Conservation (phyloP, 768 basidiomycete species). For the Macrocybe gigantea region DNA sequence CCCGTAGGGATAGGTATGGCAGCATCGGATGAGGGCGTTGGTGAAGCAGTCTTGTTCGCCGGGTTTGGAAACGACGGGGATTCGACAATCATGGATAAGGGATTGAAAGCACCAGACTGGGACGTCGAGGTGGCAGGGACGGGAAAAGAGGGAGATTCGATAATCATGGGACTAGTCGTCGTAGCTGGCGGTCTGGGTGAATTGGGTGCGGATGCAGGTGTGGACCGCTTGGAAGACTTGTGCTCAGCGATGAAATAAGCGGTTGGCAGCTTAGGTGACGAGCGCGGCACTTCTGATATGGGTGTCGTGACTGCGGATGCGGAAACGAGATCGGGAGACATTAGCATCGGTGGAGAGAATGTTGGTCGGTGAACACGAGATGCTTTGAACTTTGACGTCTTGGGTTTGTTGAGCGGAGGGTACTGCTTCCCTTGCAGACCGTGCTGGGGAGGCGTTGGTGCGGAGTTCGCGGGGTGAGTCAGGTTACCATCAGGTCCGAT, state of each 20-base stretch:
- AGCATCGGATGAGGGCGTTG: neutral
- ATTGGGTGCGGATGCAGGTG: neutral
- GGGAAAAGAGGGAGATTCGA: slow-evolving; percentile 36
- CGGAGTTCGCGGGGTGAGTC: neutral
- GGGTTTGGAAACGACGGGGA: slow-evolving; percentile 13
- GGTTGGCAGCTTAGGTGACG: slow-evolving; percentile 26
- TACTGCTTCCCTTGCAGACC: neutral
- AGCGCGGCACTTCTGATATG: slow-evolving; percentile 19
- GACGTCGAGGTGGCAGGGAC: slow-evolving; percentile 7
- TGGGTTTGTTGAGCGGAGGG: slow-evolving; percentile 28
- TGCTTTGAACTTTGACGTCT: slow-evolving; percentile 47
- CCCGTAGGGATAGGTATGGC: neutral
- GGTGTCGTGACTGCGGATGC: slow-evolving; percentile 18
- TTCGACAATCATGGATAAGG: slow-evolving; percentile 9
- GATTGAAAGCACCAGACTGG: neutral
- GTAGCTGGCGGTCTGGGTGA: neutral
- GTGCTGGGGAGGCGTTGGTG: slow-evolving; percentile 2
- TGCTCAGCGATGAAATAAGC: neutral
- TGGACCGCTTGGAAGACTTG: slow-evolving; percentile 3
- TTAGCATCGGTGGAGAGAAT: slow-evolving; percentile 4
- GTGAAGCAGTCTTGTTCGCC: neutral
- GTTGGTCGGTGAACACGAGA: slow-evolving; percentile 25
- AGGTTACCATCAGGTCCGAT: slow-evolving; percentile 38
- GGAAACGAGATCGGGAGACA: slow-evolving; percentile 4
- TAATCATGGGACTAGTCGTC: slow-evolving; percentile 24